Conservation (phyloP, 345 rosid genomes). For the Brassica cretica region DNA sequence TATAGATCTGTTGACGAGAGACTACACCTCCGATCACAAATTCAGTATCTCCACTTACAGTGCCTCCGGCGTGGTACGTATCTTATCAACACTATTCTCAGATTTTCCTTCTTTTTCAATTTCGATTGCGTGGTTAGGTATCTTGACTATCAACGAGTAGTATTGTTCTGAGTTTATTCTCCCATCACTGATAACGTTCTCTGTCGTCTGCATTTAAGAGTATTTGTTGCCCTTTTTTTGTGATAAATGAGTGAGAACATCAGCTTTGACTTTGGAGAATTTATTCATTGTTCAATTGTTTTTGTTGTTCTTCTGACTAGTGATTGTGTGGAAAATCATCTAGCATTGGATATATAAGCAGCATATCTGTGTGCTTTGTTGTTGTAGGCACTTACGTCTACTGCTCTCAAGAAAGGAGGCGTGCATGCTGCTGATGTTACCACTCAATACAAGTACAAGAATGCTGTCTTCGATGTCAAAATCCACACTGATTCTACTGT, state of each 20-base stretch:
- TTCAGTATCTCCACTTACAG: constrained; percentile 67
- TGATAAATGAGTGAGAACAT: background rate
- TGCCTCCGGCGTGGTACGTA: constrained; percentile 74
- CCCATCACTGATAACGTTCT: background rate
- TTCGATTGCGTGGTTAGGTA: background rate
- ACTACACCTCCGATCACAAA: constrained; percentile 80
- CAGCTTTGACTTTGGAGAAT: background rate
- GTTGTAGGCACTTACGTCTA: constrained; percentile 74
- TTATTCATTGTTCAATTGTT: no score
- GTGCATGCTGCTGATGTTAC: constrained; percentile 76
- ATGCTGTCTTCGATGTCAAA: constrained; percentile 70
- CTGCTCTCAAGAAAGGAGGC: constrained; percentile 76
- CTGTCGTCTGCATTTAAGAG: background rate
- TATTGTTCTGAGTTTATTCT: background rate
- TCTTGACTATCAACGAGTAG: background rate
- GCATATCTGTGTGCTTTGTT: constrained; percentile 8
- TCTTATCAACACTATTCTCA: background rate
- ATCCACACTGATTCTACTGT: constrained; percentile 84
- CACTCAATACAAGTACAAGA: constrained; percentile 75
- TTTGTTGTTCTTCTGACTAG: background rate
- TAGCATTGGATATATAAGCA: background rate
- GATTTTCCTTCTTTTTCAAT: constrained; percentile 8
- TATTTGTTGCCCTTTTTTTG: background rate
- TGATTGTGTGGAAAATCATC: background rate
- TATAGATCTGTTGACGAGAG: constrained; percentile 83